Evolutionary conservation across 2,329 filamentous ascomycete species (phyloP), one percentile per base, ranked within the genome.

Genomic region (Xylariomycetidae sp.): DNA sequence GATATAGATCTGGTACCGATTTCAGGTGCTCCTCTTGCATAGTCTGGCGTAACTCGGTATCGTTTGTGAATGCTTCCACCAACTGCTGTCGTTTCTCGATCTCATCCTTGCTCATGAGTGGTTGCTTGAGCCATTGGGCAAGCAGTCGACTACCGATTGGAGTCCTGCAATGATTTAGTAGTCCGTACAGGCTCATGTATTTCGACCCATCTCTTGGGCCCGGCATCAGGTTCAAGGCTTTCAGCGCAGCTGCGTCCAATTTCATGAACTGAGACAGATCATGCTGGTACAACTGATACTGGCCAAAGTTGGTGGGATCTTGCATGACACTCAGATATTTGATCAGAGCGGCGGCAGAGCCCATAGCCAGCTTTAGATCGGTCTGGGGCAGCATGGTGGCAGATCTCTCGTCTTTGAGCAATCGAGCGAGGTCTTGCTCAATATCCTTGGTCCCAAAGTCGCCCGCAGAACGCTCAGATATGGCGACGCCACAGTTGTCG

Each of bases 221-320:
- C 5, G 92, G 93, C 89, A 98, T 96, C 23, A 98, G 73, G 51
- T 98, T 98, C 34, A 98, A 72, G 1, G 92, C 92, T 52, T 93
- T 90, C 26, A 98, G 67, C 1, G 92, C 92, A 1, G 92, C 87
- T 1, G 93, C 88, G 60, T 98, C 92, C 4, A 98, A 72, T 62
- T 95, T 98, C 92, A 98, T 98, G 58, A 87, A 98, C 52, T 98
- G 89, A 2, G 89, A 82, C 27, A 98, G 65, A 54, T 98, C 92
- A 59, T 98, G 92, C 60, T 98, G 92, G 54, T 96, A 98, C 12
- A 98, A 74, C 58, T 90, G 86, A 54, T 93, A 98, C 55, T 98
- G 90, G 3, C 93, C 92, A 58, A 95, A 96, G 60, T 98, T 98
- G 35, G 85, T 87, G 1, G 85, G 68, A 56, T 98, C 92, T 19